Evolutionary conservation across 1,139 yeast genomes (phyloP).

Genomic region (Yamadazyma friedrichii): DNA sequence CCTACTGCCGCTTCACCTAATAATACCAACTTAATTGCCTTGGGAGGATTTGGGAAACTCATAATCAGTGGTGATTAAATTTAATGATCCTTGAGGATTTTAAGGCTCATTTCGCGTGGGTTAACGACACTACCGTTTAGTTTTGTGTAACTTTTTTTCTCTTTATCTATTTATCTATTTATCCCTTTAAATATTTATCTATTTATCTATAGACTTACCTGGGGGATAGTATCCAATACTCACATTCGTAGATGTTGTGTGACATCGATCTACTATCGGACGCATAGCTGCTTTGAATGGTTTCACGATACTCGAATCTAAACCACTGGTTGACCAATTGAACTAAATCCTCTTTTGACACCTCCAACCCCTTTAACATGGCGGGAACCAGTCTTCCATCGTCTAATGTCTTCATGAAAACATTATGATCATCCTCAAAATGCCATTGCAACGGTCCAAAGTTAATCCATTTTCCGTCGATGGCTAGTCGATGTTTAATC

Average conservation of each 20-base stretch:
- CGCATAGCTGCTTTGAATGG: constrained; percentile 4
- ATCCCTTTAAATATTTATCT: no score
- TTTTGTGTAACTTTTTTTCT: neutral
- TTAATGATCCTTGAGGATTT: constrained; percentile 5
- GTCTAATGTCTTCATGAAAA: constrained; percentile 20
- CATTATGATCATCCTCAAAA: constrained; percentile 55
- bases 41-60: constrained; percentile 49
- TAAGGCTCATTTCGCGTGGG: constrained; percentile 2
- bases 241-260: constrained; percentile 61
- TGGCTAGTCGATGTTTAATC: constrained; percentile 49
- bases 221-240: constrained; percentile 62
- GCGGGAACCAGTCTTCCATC: constrained; percentile 22
- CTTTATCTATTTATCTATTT: neutral
- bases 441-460: constrained; percentile 90
- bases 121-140: neutral
- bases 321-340: constrained; percentile 49
- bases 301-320: constrained; percentile 27
- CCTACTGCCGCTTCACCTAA: constrained; percentile 99
- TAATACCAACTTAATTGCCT: constrained; percentile 83
- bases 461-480: constrained; percentile 74
- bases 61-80: constrained; percentile 12
- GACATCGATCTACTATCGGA: constrained; percentile 54
- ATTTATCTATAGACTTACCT: no score
- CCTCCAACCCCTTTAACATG: constrained; percentile 58
- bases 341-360: constrained; percentile 59